Evolutionary conservation across 106 monocot genomes (phyloP).

Genomic region (Phalaenopsis aphrodite): DNA sequence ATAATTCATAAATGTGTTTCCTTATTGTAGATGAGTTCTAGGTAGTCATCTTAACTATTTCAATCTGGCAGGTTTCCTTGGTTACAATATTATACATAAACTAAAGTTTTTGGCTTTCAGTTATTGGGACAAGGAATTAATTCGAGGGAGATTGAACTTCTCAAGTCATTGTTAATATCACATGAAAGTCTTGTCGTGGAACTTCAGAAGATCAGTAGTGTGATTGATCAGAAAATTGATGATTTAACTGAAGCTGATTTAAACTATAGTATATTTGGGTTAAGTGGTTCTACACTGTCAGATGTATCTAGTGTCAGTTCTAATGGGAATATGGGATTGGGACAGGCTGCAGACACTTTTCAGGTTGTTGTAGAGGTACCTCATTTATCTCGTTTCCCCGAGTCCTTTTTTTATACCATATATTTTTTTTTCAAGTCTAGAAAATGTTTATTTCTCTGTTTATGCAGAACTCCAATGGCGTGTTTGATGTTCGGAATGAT

Average conservation of each 20-base stretch:
- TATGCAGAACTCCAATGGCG: conserved; percentile 65
- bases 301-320: conserved; percentile 15
- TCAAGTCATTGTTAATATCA: conserved; percentile 63
- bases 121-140: conserved; percentile 36
- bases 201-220: conserved; percentile 54
- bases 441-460: conserved; percentile 7
- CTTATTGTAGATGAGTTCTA: background rate
- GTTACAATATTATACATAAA: background rate
- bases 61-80: background rate
- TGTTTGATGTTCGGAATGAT: conserved; percentile 49
- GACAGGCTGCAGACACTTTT: conserved; percentile 38
- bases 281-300: conserved; percentile 22
- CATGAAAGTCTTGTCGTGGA: conserved; percentile 61
- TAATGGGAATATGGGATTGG: conserved; percentile 37
- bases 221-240: conserved; percentile 50
- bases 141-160: conserved; percentile 48
- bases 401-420: background rate
- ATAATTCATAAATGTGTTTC: background rate
- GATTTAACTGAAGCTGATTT: conserved; percentile 54
- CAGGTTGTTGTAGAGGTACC: conserved; percentile 59
- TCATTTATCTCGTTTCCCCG: background rate
- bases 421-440: background rate
- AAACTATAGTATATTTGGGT: conserved; percentile 44
- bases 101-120: conserved; percentile 17
- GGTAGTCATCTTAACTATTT: background rate